A percentile compares a stretch with the other conserved stretches of the same genome.
These are phyloP conservation scores for Penicillium canescens DNA, from an alignment of 495 filamentous ascomycete genomes.

Conservation along the genomic window DNA sequence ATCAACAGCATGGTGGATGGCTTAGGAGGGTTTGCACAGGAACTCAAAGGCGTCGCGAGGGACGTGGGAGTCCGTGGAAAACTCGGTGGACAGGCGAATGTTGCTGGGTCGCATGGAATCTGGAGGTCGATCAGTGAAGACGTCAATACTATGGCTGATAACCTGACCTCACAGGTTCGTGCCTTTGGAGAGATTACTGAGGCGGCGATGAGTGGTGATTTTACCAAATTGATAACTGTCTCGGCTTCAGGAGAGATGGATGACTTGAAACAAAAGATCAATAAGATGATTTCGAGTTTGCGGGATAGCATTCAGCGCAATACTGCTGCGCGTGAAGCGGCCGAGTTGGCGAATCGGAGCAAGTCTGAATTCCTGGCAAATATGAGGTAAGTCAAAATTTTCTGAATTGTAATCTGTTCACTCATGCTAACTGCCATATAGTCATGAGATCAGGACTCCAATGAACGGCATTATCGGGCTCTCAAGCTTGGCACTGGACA, in stretches of 20 bases:
- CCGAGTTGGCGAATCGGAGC: slow-evolving; percentile 59
- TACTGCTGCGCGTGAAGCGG: slow-evolving; percentile 46
- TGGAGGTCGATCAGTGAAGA: slow-evolving; percentile 95
- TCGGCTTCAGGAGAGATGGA: slow-evolving; percentile 96
- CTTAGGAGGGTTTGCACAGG: slow-evolving; percentile 85
- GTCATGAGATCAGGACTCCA: slow-evolving; percentile 80
- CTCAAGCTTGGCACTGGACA: slow-evolving; percentile 73
- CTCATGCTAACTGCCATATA: slow-evolving; percentile 39
- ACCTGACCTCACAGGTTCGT: slow-evolving; percentile 87
- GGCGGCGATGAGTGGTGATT: slow-evolving; percentile 84
- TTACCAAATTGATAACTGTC: slow-evolving; percentile 86
- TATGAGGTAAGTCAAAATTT: slow-evolving; percentile 82
- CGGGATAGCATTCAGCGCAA: slow-evolving; percentile 55
- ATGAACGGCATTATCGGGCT: slow-evolving; percentile 72
- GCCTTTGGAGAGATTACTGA: slow-evolving; percentile 91
- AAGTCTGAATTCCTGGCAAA: slow-evolving; percentile 68
- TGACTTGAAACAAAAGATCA: slow-evolving; percentile 92
- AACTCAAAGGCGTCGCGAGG: slow-evolving; percentile 89
- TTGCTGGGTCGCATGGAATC: slow-evolving; percentile 88
- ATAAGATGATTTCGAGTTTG: slow-evolving; percentile 89
- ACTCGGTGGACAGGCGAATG: slow-evolving; percentile 85
- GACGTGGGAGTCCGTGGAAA: slow-evolving; percentile 93
- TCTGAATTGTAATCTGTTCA: slow-evolving; percentile 58
- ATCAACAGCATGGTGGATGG: slow-evolving; percentile 97
- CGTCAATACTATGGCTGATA: slow-evolving; percentile 75